A percentile compares a stretch with the other conserved stretches of the same genome.
phyloP scores from a whole-genome alignment of 164 flowering plant species.

The Umbellularia californica region DNA sequence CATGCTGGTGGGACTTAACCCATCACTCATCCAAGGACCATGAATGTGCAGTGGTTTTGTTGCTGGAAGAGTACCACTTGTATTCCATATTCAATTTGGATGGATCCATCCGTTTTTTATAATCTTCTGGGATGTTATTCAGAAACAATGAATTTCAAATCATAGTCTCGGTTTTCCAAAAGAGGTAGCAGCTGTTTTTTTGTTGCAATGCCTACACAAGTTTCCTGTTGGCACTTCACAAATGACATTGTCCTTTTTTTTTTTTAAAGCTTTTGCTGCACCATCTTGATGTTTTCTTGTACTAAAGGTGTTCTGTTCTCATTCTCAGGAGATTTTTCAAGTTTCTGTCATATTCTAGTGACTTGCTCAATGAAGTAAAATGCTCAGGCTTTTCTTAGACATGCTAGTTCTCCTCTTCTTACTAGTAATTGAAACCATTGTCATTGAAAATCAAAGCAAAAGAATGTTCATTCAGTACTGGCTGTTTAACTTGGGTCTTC shows the following conservation, averaged over 20 bases:
- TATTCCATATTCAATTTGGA: not conserved
- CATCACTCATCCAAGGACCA: no score
- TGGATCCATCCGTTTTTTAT: not conserved
- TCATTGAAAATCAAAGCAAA: no score
- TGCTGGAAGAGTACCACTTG: not conserved
- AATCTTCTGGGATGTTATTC: not conserved
- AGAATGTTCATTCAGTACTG: not conserved
- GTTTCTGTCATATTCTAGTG: no score
- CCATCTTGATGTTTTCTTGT: not conserved
- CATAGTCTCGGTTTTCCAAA: not conserved
- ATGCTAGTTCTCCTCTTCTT: no score
- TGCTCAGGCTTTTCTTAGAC: no score
- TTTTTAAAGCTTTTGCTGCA: not conserved
- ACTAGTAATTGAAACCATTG: no score
- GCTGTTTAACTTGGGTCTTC: conserved; percentile 1
- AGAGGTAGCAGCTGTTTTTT: no score
- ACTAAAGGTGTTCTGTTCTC: not conserved
- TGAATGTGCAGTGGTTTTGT: not conserved
- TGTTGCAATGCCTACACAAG: not conserved
- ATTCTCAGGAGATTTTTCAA: not conserved
- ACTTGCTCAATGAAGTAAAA: no score
- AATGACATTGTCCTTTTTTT: not conserved
- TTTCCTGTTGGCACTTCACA: not conserved
- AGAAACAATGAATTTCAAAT: not conserved
- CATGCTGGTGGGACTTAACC: no score